Evolutionary conservation across 345 rosid species (phyloP).

Genomic region (Euclidium syriacum): DNA sequence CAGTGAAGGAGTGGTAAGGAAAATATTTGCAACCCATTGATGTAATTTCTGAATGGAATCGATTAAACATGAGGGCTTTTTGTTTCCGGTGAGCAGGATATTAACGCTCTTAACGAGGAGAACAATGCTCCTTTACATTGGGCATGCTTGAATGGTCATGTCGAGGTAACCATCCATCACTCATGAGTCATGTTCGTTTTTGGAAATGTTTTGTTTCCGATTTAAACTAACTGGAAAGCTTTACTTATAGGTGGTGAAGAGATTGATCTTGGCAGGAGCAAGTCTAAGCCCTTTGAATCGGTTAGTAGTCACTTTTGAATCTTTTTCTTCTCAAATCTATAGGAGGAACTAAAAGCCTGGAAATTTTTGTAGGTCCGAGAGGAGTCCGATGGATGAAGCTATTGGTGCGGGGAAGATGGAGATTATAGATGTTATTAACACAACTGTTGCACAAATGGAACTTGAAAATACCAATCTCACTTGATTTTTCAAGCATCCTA

Average conservation of each 20-base stretch:
- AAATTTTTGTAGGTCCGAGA: conserved; percentile 61
- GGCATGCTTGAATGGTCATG: conserved; percentile 85
- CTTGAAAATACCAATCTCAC: conserved; percentile 46
- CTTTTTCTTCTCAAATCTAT: neutral
- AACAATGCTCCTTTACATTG: conserved; percentile 87
- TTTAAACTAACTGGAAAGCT: neutral
- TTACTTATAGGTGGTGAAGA: conserved; percentile 65
- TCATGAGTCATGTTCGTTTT: neutral
- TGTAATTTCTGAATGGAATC: neutral
- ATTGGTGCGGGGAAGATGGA: conserved; percentile 59
- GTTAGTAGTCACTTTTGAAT: conserved; percentile 35
- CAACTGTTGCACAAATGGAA: conserved; percentile 59
- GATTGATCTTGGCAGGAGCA: conserved; percentile 75
- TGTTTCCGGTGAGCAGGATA: conserved; percentile 44
- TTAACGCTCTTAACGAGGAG: conserved; percentile 64
- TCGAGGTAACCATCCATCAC: conserved; percentile 48
- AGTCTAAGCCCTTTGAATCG: conserved; percentile 60
- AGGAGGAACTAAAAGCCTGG: neutral
- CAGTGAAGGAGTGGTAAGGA: conserved; percentile 61
- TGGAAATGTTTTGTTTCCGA: neutral
- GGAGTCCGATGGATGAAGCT: conserved; percentile 81
- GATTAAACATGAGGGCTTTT: neutral
- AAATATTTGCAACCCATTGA: neutral
- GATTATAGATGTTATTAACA: conserved; percentile 57
- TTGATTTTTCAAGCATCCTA: conserved; percentile 17